Evolutionary conservation across 2,329 filamentous ascomycete species (phyloP).

Genomic region (Colletotrichum karsti): DNA sequence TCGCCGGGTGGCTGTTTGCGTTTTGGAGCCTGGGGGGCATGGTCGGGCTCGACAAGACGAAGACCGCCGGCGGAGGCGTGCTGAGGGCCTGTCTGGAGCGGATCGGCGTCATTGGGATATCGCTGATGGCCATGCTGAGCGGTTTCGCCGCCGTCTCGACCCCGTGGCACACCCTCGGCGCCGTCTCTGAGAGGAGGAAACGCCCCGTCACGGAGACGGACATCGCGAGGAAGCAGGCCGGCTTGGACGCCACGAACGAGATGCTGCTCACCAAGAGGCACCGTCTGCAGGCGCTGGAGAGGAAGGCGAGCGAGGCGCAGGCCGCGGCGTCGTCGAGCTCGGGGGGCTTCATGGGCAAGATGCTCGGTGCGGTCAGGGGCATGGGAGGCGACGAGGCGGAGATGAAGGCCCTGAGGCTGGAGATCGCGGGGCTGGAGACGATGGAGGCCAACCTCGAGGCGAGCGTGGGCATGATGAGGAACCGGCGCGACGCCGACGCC

Average conservation of each 20-base stretch:
- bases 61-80: conserved; percentile 38
- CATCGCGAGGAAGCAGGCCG: conserved; percentile 79
- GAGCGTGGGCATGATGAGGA: conserved; percentile 70
- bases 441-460: conserved; percentile 79
- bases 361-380: conserved; percentile 76
- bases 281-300: conserved; percentile 74
- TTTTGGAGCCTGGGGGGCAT: conserved; percentile 82
- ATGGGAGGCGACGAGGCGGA: conserved; percentile 67
- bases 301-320: conserved; percentile 56
- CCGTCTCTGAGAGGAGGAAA: conserved; percentile 57
- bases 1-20: conserved; percentile 72
- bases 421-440: conserved; percentile 81
- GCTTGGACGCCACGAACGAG: conserved; percentile 80
- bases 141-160: conserved; percentile 90
- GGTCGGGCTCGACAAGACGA: conserved; percentile 50
- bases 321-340: conserved; percentile 45
- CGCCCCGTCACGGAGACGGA: conserved; percentile 77
- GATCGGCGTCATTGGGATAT: conserved; percentile 86
- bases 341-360: conserved; percentile 74
- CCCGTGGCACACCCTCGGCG: conserved; percentile 84
- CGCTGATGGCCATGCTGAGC: conserved; percentile 86
- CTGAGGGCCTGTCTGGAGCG: conserved; percentile 69
- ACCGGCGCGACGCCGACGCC: conserved; percentile 69
- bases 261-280: conserved; percentile 81
- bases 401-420: conserved; percentile 71